Evolutionary conservation across 192 early-diverging fungal genomes (phyloP).

Genomic region (Gigaspora rosea): DNA sequence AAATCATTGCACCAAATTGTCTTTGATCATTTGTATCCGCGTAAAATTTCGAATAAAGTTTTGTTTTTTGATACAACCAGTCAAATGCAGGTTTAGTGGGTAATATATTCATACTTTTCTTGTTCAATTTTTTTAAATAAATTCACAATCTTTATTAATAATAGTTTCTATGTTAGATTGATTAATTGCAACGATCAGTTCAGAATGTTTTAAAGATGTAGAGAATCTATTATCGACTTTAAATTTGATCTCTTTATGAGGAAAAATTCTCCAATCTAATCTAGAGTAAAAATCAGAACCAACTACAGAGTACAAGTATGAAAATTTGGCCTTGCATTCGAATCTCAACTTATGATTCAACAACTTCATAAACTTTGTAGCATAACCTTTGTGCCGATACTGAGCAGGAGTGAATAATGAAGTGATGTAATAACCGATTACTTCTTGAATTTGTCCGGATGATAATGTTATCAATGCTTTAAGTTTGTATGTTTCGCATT

Average conservation of each 20-base stretch:
- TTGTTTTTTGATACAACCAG: too few species aligned
- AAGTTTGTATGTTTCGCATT: constrained; percentile 21
- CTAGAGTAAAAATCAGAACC: constrained; percentile 7
- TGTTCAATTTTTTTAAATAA: neutral
- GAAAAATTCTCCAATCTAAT: constrained; percentile 6
- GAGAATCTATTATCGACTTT: constrained; percentile 4
- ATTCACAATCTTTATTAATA: constrained; percentile 3
- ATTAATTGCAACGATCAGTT: neutral
- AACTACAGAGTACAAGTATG: constrained; percentile 14
- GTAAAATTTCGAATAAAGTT: neutral
- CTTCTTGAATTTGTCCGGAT: neutral
- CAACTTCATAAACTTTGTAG: constrained; percentile 10
- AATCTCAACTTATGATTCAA: constrained; percentile 2
- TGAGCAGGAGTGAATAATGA: constrained; percentile 11
- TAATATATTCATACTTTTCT: too few species aligned
- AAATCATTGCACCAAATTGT: neutral
- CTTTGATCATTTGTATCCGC: neutral
- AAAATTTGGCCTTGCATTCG: constrained; percentile 4
- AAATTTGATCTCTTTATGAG: too few species aligned
- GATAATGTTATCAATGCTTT: neutral
- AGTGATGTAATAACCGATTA: too few species aligned
- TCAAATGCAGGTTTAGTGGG: too few species aligned
- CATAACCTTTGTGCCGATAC: constrained; percentile 22
- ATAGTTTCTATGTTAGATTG: neutral
- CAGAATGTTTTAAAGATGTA: neutral